These are phyloP conservation scores for Heterococcus sp. DNA, from an alignment of 108 stramenopile species.

Conservation along the genomic window DNA sequence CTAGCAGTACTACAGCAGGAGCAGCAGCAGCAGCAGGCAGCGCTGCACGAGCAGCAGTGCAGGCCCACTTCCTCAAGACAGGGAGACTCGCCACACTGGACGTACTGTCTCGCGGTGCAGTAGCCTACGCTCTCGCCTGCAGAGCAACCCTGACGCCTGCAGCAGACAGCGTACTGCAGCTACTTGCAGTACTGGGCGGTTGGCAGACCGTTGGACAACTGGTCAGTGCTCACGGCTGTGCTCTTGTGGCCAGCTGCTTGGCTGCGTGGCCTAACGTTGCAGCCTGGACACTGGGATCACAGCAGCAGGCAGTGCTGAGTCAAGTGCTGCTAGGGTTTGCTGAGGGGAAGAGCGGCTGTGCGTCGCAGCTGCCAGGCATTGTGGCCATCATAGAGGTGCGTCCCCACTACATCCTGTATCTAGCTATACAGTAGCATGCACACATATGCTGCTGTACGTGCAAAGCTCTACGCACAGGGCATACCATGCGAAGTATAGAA, in stretches of 20 bases:
- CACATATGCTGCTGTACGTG: no score
- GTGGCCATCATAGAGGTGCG: no score
- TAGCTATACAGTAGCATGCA: no score
- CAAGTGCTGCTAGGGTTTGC: no score
- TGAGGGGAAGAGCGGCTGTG: no score
- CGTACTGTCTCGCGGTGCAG: background rate
- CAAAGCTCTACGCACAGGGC: no score
- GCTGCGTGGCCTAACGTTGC: background rate
- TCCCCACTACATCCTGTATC: no score
- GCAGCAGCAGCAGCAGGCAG: no score
- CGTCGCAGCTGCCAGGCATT: no score
- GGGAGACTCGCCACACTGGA: background rate
- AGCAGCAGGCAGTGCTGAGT: background rate
- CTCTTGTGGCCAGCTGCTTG: background rate
- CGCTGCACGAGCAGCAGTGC: background rate
- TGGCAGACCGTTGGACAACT: background rate
- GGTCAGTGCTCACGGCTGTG: background rate
- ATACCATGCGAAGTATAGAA: no score
- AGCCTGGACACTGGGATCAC: background rate
- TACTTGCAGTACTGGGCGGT: no score
- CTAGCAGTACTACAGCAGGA: no score
- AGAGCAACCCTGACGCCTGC: background rate
- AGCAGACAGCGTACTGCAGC: background rate
- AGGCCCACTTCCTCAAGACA: background rate
- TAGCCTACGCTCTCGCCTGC: background rate